Conservation (phyloP, 805 yeast genomes). For the Ogataea paradorogensis region DNA sequence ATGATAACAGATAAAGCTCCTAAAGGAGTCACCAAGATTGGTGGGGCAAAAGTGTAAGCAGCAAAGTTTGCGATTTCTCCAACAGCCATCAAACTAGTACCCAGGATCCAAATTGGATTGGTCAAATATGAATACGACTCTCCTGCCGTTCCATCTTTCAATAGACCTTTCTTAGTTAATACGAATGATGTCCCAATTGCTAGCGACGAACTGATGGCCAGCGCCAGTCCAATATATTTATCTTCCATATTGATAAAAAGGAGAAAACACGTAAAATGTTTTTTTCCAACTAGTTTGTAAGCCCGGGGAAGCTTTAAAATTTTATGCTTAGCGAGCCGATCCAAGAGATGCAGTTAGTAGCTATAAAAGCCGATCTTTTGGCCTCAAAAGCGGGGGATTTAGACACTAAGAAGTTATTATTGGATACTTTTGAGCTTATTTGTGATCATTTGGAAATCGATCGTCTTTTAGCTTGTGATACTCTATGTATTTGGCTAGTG, state of each 20-base stretch:
- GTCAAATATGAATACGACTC: constrained; percentile 76
- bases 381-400: neutral
- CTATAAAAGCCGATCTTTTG: constrained; percentile 1
- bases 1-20: constrained; percentile 89
- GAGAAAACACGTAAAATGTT: constrained; percentile 11
- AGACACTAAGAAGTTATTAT: neutral
- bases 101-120: constrained; percentile 94
- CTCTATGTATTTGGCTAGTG: constrained; percentile 62
- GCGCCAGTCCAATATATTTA: constrained; percentile 82
- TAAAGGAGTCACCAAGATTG: constrained; percentile 85
- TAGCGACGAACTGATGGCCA: constrained; percentile 81
- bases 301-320: constrained; percentile 1
- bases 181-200: constrained; percentile 91
- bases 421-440: neutral
- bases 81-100: constrained; percentile 83
- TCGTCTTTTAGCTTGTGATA: constrained; percentile 44
- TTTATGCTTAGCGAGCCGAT: constrained; percentile 1
- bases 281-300: constrained; percentile 1
- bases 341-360: constrained; percentile 5
- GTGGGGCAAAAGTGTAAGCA: constrained; percentile 94
- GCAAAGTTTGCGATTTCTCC: constrained; percentile 93
- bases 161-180: constrained; percentile 82
- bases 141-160: constrained; percentile 60
- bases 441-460: constrained; percentile 2
- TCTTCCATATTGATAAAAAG: constrained; percentile 52